phyloP scores from a whole-genome alignment of 768 basidiomycete species.

The Arthromyces matolae region DNA sequence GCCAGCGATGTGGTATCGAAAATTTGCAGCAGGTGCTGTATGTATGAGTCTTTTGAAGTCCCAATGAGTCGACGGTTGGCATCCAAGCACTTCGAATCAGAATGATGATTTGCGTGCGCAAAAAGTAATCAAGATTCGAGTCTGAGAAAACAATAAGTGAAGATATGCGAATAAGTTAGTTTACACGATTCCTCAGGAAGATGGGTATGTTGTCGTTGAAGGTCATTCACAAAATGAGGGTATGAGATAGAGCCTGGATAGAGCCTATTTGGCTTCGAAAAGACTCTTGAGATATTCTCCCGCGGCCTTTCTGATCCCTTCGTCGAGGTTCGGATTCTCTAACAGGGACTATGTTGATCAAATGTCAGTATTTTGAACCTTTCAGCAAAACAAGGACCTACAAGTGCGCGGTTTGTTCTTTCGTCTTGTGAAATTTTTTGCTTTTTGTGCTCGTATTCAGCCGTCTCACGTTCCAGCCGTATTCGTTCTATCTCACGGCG shows the following conservation, averaged over 20 bases:
- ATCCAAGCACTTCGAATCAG: no score
- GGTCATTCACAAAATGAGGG: conserved; percentile 1
- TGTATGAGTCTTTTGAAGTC: no score
- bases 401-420: conserved; percentile 63
- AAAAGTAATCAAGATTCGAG: no score
- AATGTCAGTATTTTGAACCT: background rate
- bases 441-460: conserved; percentile 51
- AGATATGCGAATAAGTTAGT: conserved; percentile 11
- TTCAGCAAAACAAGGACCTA: conserved; percentile 22
- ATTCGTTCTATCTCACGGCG: conserved; percentile 52
- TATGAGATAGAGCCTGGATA: no score
- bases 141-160: background rate
- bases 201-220: no score
- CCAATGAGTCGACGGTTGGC: no score
- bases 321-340: conserved; percentile 53
- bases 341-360: conserved; percentile 45
- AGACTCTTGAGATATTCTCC: conserved; percentile 71
- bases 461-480: conserved; percentile 53
- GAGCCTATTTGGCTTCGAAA: conserved; percentile 39
- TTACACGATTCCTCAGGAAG: conserved; percentile 8
- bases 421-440: conserved; percentile 49
- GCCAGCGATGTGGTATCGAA: no score
- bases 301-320: conserved; percentile 61
- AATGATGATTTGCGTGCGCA: no score
- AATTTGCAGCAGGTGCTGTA: no score